Conservation (phyloP, 441 rosid genomes). For the Bruguiera hainesii region DNA sequence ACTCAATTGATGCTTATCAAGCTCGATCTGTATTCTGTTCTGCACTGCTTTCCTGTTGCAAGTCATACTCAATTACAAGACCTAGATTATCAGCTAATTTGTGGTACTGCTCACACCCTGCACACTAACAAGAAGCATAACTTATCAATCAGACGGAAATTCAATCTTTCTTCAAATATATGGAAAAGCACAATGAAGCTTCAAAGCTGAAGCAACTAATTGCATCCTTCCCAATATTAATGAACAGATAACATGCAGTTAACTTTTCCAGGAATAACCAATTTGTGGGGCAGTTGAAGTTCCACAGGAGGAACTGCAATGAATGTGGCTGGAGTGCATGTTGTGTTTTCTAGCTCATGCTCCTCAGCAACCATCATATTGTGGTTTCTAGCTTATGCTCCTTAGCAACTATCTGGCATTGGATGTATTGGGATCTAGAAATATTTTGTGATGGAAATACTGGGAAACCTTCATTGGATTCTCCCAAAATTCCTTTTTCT, state of each 20-base stretch:
- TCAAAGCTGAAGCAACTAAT: slow-evolving; percentile 2
- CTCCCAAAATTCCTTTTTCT: background rate
- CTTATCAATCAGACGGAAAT: slow-evolving; percentile 17
- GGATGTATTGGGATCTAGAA: slow-evolving; percentile 12
- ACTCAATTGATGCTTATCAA: slow-evolving; percentile 24
- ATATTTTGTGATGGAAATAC: background rate
- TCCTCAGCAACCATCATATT: slow-evolving; percentile 2
- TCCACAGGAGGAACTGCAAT: slow-evolving; percentile 7
- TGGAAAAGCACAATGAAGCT: slow-evolving; percentile 6
- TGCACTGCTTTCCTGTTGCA: slow-evolving; percentile 42
- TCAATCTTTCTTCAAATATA: background rate
- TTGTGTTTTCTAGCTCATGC: slow-evolving; percentile 13
- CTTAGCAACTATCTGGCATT: background rate
- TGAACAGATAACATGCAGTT: too few relatives aligned
- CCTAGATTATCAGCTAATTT: slow-evolving; percentile 89
- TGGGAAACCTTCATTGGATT: slow-evolving; percentile 13
- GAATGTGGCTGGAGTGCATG: slow-evolving; percentile 10
- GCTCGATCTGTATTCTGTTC: slow-evolving; percentile 45
- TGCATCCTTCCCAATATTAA: background rate
- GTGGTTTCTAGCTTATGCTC: slow-evolving; percentile 11
- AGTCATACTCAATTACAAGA: slow-evolving; percentile 74
- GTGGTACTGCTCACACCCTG: slow-evolving; percentile 79
- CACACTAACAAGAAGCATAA: slow-evolving; percentile 55
- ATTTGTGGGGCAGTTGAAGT: slow-evolving; percentile 10
- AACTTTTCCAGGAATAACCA: too few relatives aligned